Evolutionary conservation across 768 basidiomycete genomes (phyloP).

Genomic region (Gymnopilus junonius): DNA sequence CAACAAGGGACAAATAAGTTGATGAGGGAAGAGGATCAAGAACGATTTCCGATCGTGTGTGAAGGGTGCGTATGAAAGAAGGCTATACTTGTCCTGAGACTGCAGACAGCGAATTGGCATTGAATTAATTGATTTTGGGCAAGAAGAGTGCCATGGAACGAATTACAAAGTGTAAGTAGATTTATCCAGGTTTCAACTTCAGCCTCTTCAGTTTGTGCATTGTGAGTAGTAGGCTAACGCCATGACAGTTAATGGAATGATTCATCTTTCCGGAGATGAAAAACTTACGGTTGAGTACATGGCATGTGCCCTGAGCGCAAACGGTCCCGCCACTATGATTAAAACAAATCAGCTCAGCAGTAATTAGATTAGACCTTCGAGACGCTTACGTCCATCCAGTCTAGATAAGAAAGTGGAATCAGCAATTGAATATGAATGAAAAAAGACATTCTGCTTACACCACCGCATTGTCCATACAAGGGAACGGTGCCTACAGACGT

Average conservation of each 20-base stretch:
- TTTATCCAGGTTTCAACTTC: neutral
- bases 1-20: too few species aligned
- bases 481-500: conserved; percentile 12
- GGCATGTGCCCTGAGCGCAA: conserved; percentile 24
- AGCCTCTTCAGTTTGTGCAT: conserved; percentile 12
- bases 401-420: conserved; percentile 5
- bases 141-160: neutral
- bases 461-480: conserved; percentile 29
- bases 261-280: neutral
- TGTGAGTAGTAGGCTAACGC: conserved; percentile 27
- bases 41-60: too few species aligned
- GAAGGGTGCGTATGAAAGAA: neutral
- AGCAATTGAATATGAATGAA: neutral
- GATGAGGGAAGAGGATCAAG: too few species aligned
- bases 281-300: conserved; percentile 16
- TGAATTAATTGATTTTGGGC: neutral
- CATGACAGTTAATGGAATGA: neutral
- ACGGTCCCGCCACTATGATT: conserved; percentile 18
- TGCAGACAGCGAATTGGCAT: neutral
- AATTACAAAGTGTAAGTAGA: neutral
- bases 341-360: neutral
- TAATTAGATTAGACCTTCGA: neutral
- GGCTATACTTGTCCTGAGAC: neutral
- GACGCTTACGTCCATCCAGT: conserved; percentile 21
- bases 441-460: conserved; percentile 11